Evolutionary conservation across 306 rosid species (phyloP).

Genomic region (Macrotyloma uniflorum): DNA sequence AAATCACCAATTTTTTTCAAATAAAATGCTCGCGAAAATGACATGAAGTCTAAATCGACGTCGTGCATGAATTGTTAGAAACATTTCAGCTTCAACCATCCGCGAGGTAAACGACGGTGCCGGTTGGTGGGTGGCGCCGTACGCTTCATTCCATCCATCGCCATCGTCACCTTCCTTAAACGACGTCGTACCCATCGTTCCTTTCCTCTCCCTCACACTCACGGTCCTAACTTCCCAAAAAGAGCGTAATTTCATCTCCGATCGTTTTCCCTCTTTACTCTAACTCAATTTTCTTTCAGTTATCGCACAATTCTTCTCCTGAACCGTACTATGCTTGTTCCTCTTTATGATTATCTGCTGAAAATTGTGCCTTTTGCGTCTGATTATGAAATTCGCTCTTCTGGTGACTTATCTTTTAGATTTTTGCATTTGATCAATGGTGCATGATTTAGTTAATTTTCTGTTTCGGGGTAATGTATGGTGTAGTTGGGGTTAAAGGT

Average conservation of each 20-base stretch:
- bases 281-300: not conserved
- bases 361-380: constrained; percentile 2
- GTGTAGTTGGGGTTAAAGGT: not conserved
- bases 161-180: not conserved
- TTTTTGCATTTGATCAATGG: not conserved
- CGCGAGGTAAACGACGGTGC: constrained; percentile 29
- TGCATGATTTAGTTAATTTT: not conserved
- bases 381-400: not conserved
- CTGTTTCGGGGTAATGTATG: not conserved
- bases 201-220: not conserved
- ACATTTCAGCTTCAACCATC: not conserved
- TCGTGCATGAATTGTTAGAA: constrained; percentile 15
- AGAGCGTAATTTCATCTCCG: constrained; percentile 31
- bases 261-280: not conserved
- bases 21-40: not conserved
- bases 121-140: constrained; percentile 39
- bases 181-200: constrained; percentile 34
- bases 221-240: not conserved
- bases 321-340: constrained; percentile 10
- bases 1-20: too few relatives aligned
- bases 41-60: constrained; percentile 38
- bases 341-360: not conserved
- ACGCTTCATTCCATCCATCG: constrained; percentile 26
- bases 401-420: not conserved
- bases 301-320: not conserved